Evolutionary conservation across 2,329 filamentous ascomycete species (phyloP), one percentile per base, ranked within the genome.

Genomic region (Trichoderma breve): DNA sequence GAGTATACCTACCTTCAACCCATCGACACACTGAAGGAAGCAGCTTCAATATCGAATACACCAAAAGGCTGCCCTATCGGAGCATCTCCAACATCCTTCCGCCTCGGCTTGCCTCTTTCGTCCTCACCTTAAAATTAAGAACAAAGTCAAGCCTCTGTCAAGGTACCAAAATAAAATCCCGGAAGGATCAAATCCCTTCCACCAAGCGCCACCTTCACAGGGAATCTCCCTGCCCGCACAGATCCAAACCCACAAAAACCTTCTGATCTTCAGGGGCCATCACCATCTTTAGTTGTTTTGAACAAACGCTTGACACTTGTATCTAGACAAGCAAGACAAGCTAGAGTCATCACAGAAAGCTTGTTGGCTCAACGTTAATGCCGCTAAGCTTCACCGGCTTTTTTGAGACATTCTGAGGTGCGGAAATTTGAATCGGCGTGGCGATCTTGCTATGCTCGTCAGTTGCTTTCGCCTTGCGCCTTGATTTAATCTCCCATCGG

Each of bases 361-460:
- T 61, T 63, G 60, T 30, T 51, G 55, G 71, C n/a, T 26, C 67
- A 65, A 21, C 28, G 24, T 69, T 32, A 58, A 60, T 68, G 62
- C 51, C 69, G 61, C 62, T 47, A 67, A 36, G 24, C 34, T 58
- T 67, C 24, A 36, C 55, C 53, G 36, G 24, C 36, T 15, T 26
- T 65, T 71, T 68, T 71, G 67, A 73, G 73, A 73, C 72, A 71
- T 39, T 32, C 36, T 62, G 72, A 61, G 26, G 47, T 62, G 18
- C 63, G 65, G 72, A 77, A 77, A 79, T 78, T 78, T 78, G 74
- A 77, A 79, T 79, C 76, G 76, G 72, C 77, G 73, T 66, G 71
- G 71, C 55, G 76, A 77, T 78, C 77, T 53, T 66, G 62, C 62
- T 24, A 36, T 66, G 61, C 62, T 28, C 21, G 32, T 71, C 69